Evolutionary conservation across 495 filamentous ascomycete genomes (phyloP).

Genomic region (Coniosporium apollinis): DNA sequence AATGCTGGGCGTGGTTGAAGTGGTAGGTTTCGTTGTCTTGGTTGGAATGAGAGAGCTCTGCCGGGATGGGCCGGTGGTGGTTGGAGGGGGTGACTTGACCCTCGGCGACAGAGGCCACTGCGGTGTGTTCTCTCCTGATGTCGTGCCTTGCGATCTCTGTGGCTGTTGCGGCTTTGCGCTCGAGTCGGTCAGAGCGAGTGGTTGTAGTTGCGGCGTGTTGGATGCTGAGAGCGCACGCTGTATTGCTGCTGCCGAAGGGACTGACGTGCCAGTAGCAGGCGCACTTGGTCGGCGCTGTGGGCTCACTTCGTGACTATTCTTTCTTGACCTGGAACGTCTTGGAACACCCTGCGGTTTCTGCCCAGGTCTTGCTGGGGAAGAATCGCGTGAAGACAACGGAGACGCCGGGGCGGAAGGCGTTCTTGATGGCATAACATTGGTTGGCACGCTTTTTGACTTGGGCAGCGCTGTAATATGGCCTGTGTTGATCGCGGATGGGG

Average conservation of each 20-base stretch:
- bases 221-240: slow-evolving; percentile 48
- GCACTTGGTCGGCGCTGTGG: slow-evolving; percentile 39
- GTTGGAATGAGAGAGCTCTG: slow-evolving; percentile 19
- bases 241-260: slow-evolving; percentile 42
- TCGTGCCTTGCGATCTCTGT: slow-evolving; percentile 35
- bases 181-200: slow-evolving; percentile 36
- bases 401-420: slow-evolving; percentile 17
- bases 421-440: slow-evolving; percentile 6
- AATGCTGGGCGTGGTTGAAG: slow-evolving; percentile 28
- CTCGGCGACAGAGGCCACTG: slow-evolving; percentile 53
- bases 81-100: slow-evolving; percentile 50
- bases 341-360: slow-evolving; percentile 4
- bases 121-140: slow-evolving; percentile 33
- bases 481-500: no score
- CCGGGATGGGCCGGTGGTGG: slow-evolving; percentile 22
- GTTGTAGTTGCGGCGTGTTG: slow-evolving; percentile 39
- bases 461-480: no score
- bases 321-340: slow-evolving; percentile 39
- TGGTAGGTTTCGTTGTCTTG: slow-evolving; percentile 7
- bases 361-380: slow-evolving; percentile 14
- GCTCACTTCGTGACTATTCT: slow-evolving; percentile 52
- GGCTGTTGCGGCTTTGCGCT: slow-evolving; percentile 41
- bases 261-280: slow-evolving; percentile 25
- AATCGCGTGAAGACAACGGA: slow-evolving; percentile 21
- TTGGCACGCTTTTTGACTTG: no score